These are phyloP conservation scores for Diversispora epigaea DNA, from an alignment of 192 early-diverging fungal genomes.

Conservation along the genomic window DNA sequence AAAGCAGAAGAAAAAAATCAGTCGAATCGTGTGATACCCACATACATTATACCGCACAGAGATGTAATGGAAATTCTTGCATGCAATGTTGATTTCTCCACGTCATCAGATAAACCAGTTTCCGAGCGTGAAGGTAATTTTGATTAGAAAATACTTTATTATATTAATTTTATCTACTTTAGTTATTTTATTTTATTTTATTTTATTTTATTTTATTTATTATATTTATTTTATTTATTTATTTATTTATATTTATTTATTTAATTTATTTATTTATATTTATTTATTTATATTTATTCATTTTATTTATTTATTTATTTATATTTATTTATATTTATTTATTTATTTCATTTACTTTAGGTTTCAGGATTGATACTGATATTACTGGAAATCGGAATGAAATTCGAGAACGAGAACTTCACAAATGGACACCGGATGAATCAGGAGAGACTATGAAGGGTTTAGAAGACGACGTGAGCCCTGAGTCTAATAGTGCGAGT, in stretches of 20 bases:
- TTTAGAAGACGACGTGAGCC: constrained; percentile 41
- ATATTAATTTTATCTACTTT: too few species aligned
- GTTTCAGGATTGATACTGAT: constrained; percentile 89
- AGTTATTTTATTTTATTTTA: too few species aligned
- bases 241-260: too few species aligned
- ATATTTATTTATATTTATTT: constrained; percentile 3
- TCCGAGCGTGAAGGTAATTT: constrained; percentile 51
- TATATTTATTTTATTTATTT: too few species aligned
- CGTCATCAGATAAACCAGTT: constrained; percentile 36
- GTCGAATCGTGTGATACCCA: constrained; percentile 39
- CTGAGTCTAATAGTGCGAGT: constrained; percentile 35
- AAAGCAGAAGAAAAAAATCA: constrained; percentile 44
- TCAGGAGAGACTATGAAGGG: constrained; percentile 38
- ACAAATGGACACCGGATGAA: constrained; percentile 81
- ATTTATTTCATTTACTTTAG: not conserved
- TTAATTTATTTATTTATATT: not conserved
- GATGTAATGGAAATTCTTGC: constrained; percentile 64
- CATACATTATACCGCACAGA: constrained; percentile 63
- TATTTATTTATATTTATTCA: not conserved
- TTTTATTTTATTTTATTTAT: too few species aligned
- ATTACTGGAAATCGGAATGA: constrained; percentile 68
- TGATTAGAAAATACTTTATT: too few species aligned
- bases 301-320: not conserved
- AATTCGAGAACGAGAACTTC: constrained; percentile 76
- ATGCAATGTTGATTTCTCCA: constrained; percentile 51